Evolutionary conservation across 2,329 filamentous ascomycete genomes (phyloP), one percentile per base, ranked within the genome.

Genomic region (Colletotrichum brevisporum): DNA sequence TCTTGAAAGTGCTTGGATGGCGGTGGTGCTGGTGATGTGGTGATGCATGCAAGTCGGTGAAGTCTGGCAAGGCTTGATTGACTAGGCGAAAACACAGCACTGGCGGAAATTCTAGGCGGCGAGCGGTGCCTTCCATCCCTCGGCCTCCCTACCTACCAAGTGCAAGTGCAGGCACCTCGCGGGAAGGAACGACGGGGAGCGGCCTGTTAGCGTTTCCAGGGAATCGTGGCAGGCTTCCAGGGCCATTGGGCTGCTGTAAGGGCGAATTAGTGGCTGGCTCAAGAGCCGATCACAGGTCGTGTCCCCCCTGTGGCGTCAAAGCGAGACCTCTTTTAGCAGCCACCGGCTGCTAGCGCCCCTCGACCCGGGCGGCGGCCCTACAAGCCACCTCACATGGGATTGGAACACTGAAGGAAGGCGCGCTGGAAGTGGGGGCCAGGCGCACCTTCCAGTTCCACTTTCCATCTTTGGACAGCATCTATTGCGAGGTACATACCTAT

Each of bases 201-300:
- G 21, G 43, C 41, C 50, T 68, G 65, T 54, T 58, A 59, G 60
- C 48, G 53, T 39, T 43, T 39, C 39, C 27, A 57, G 53, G 36
- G 53, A 18, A 41, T 18, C 9, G 6, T 36, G 8, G 27, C 27
- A 27, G 47, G 39, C 21, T 24, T 4, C 41, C 24, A 12, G 39
- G 55, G n/a, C 48, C 53, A 5, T n/a, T 36, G 31, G 39, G 24
- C 31, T 41, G 47, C 60, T 48, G 60, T 64, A 68, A 56, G 54
- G 65, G 55, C 3, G 54, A 41, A 1, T 24, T 48, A 31, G 53
- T 50, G 27, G 53, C 53, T 64, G 9, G 6, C 18, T 58, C 27
- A 47, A 27, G 15, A 26, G 39, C 39, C 36, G 21, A 24, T 45
- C 16, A 51, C 24, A 58, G 39, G 36, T 26, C 15, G 24, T 10